Base-by-base conservation (phyloP, 2,329 filamentous ascomycete genomes). In the Seiridium cupressi region DNA sequence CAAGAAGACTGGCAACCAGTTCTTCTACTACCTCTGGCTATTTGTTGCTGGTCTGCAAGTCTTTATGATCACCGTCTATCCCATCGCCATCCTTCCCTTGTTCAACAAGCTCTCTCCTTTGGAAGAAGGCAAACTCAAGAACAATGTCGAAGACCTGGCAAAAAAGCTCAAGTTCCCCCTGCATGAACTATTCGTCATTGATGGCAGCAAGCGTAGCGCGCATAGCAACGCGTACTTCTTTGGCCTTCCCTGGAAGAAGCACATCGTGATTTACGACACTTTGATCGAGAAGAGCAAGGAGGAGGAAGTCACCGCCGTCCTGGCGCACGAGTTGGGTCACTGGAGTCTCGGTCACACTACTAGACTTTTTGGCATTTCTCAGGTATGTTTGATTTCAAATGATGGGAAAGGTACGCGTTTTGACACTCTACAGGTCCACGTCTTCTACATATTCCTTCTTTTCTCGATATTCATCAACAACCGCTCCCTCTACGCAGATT, bases 391-490 rank as follows among this genome's bases (percentile, higher is more conserved):
- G 3, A 35, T 26, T 26, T 26, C 18, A 26, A 26, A 26, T 26
- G 18, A 26, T 26, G 18, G 18, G 18, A 26, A 26, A 26, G 18
- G 18, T 26, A 34, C 3, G n/a, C 34, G n/a, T 5, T 4, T 57
- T 61, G 62, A 80, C 69, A 61, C 61, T 44, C 66, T 68, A 36
- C 75, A 97, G 88, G 87, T 89, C 67, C 95, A 99, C 75, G 88
- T 97, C 72, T 93, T 99, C 81, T 98, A 96, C 80, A 91, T 98
- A 68, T 99, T 99, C 72, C 86, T 92, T 32, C 86, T 99, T 42
- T 99, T 99, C 84, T 97, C 93, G 38, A 91, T 95, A 70, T 99
- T 99, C 78, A 90, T 99, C 80, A 92, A 96, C 84, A 99, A 99
- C 82, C 82, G 83, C 68, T 97, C 92, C 10, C 81, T 99, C 31